These are phyloP conservation scores for Apostasia ramifera DNA, from an alignment of 106 monocot species.

Conservation along the genomic window DNA sequence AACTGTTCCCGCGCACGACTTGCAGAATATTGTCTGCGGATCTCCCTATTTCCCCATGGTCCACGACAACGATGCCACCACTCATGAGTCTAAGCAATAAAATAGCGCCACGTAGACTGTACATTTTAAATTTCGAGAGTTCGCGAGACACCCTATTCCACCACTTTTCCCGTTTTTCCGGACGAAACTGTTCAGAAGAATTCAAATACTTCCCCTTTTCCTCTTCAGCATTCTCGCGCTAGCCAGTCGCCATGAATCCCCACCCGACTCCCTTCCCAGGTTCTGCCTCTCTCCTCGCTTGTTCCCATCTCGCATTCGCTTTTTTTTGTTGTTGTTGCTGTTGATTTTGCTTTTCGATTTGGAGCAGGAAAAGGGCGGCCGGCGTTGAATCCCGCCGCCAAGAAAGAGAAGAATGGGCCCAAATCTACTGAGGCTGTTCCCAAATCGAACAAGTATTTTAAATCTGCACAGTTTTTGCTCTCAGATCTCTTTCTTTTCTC, in stretches of 20 bases:
- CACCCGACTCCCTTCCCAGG: constrained; percentile 30
- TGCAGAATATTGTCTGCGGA: no score
- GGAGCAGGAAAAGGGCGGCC: constrained; percentile 18
- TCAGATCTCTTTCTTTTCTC: no score
- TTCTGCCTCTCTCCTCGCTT: not conserved
- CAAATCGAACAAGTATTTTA: not conserved
- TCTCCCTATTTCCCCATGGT: no score
- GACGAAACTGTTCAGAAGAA: constrained; percentile 8
- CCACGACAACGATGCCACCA: no score
- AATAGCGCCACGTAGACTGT: no score
- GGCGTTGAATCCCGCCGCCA: not conserved
- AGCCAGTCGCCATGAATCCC: constrained; percentile 28
- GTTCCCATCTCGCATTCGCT: not conserved
- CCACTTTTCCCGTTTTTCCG: no score
- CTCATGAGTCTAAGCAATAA: no score
- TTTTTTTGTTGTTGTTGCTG: not conserved
- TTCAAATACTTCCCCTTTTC: constrained; percentile 16
- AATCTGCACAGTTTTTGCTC: not conserved
- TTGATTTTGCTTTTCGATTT: not conserved
- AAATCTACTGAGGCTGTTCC: not conserved
- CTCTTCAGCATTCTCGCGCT: not conserved
- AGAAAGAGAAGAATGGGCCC: constrained; percentile 1
- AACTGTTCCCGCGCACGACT: no score
- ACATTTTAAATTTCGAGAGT: no score
- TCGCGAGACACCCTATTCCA: no score